Evolutionary conservation across 2,329 filamentous ascomycete species (phyloP).

Genomic region (Fusarium falciforme): DNA sequence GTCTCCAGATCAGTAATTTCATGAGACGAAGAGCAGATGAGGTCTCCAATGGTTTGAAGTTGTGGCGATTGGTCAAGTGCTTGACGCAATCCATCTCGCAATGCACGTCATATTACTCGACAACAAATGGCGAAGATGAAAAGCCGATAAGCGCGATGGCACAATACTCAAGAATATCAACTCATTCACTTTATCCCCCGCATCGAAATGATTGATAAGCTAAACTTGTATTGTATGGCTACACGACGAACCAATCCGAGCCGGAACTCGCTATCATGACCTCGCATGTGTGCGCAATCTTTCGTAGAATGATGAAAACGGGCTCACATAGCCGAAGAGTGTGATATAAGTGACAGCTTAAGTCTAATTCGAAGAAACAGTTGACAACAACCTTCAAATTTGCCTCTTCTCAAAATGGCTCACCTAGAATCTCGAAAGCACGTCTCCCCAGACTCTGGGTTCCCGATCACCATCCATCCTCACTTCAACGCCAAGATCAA

Average conservation of each 20-base stretch:
- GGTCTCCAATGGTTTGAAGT: not conserved
- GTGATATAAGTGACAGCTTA: not conserved
- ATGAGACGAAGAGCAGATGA: not conserved
- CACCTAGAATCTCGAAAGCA: constrained; percentile 59
- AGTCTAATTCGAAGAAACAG: not conserved
- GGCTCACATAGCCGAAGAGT: not conserved
- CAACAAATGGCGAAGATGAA: not conserved
- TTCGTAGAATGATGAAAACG: not conserved
- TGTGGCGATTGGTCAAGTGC: not conserved
- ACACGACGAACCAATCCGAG: not conserved
- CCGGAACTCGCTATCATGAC: constrained; percentile 2
- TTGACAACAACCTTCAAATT: not conserved
- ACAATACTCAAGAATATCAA: not conserved
- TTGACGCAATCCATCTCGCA: constrained; percentile 1
- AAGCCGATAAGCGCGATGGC: not conserved
- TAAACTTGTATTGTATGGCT: not conserved
- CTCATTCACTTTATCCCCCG: not conserved
- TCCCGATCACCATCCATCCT: constrained; percentile 58
- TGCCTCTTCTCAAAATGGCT: constrained; percentile 4
- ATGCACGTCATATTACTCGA: not conserved
- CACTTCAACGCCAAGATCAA: constrained; percentile 60
- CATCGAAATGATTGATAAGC: not conserved
- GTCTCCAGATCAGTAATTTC: not conserved
- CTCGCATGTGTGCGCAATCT: not conserved
- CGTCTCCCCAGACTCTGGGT: constrained; percentile 61